Evolutionary conservation across 148 eudicot genomes (phyloP).

Genomic region (Heliamphora exappendiculata): DNA sequence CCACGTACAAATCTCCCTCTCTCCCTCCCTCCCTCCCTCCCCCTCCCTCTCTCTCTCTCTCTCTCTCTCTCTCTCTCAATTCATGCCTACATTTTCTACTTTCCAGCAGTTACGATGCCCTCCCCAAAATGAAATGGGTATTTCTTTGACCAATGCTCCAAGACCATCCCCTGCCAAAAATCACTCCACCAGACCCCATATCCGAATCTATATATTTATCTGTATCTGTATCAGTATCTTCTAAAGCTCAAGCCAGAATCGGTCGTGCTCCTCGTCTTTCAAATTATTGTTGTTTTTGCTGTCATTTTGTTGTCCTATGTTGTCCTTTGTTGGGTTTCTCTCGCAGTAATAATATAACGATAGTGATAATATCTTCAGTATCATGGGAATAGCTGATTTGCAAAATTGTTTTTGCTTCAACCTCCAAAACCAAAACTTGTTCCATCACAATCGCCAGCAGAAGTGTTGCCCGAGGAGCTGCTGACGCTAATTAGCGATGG

Average conservation of each 20-base stretch:
- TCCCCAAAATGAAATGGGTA: background rate
- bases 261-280: background rate
- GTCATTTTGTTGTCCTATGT: background rate
- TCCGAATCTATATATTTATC: background rate
- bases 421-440: background rate
- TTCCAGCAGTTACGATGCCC: constrained; percentile 11
- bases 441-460: background rate
- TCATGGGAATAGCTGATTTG: too few species aligned
- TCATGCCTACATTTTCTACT: constrained; percentile 13
- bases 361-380: too few species aligned
- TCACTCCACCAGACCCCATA: too few species aligned
- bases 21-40: background rate
- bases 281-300: background rate
- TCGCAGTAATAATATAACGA: too few species aligned
- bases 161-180: background rate
- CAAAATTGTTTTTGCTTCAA: background rate
- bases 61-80: background rate
- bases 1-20: background rate
- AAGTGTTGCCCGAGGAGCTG: background rate
- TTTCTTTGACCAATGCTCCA: background rate
- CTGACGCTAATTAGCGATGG: background rate
- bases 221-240: background rate
- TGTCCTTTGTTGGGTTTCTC: background rate
- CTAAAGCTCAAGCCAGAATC: background rate
- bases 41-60: background rate